Evolutionary conservation across 2,329 filamentous ascomycete genomes (phyloP), one percentile per base, ranked within the genome.

Genomic region (Malbranchea cinnamomea): DNA sequence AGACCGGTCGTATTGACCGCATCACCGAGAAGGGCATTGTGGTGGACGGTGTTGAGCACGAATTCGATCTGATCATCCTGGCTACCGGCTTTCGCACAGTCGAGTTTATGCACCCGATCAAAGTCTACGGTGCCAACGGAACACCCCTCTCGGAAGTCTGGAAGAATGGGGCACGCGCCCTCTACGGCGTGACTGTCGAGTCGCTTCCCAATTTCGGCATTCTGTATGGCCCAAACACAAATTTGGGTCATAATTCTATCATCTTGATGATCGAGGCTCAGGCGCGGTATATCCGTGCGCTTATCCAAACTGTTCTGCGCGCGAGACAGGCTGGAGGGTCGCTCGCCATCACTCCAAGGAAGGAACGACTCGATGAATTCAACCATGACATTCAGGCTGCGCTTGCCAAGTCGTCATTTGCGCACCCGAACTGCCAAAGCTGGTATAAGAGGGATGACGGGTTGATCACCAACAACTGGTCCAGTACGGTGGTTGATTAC

Each of bases 221-320:
- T 56, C 53, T 71, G 28, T 71, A 71, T 44, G 68, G 68, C 1
- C 68, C 66, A 3, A 72, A 70, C 44, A 71, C 65, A 2, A 66
- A 64, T 30, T 51, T 64, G 32, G 68, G 63, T 0, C 64, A 68
- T 43, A 70, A 68, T 37, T 62, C 56, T 31, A 71, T 72, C 40
- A 65, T 72, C 38, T 52, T 71, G n/a, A 73, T 71, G 67, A 69
- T 72, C 36, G 68, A 73, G 42, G 60, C 67, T 2, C 68, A 73
- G 40, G 58, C 54, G 3, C 56, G 62, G 2, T 72, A 71, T 41
- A 58, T 72, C 33, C 65, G 60, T 35, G 53, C 52, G 0, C 39
- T 73, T 20, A 59, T 73, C 26, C 42, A 44, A 0, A 54, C 62
- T 5, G 57, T 74, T 1, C 53, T 70, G 1, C 46, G 52, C 5